Base-by-base conservation (phyloP, 208 protist genomes). In the Tetramitus jugosus region DNA sequence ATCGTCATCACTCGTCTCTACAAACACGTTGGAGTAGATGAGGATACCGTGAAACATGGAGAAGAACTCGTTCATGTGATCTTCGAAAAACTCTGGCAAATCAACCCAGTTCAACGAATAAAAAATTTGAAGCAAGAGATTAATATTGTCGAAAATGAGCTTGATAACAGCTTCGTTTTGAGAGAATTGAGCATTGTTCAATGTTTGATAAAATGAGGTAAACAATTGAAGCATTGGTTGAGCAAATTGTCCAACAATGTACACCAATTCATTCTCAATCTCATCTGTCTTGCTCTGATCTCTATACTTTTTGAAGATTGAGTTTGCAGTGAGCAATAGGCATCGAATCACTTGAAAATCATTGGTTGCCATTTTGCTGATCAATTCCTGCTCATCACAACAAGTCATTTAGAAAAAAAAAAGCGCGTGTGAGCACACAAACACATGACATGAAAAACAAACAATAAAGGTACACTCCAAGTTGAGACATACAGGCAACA, bases 31-130 rank as follows among this genome's bases (percentile, higher is more conserved):
- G 45, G 94, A 83, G 67, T 87, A 90, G 3, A 81, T 79, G 10
- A 89, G 68, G 35, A 91, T 86, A 45, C 89, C 52, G 40, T 84
- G 4, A 68, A 86, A 87, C 26, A 62, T 74, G 4, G 8, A 64
- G 31, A 92, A 89, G 56, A 93, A 91, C 26, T 79, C 78, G 6
- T 85, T 79, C 45, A 96, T 80, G 75, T 89, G 82, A 77, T 88
- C 85, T 77, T 96, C 91, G 78, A 98, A 94, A 76, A 92, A 94
- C 72, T 96, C 94, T 31, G 94, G 93, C 56, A 98, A 80, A 83
- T 97, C 94, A 35, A 96, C 81, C n/a, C 81, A 84, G 23, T 86
- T 92, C 23, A 94, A 86, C 53, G 93, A 89, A 56, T 84, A 85
- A 43, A 93, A 82, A 40, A 87, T 92, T 76, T 94, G 86, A 39